Conservation (phyloP, 164 flowering plant species). For the Piper betle region DNA sequence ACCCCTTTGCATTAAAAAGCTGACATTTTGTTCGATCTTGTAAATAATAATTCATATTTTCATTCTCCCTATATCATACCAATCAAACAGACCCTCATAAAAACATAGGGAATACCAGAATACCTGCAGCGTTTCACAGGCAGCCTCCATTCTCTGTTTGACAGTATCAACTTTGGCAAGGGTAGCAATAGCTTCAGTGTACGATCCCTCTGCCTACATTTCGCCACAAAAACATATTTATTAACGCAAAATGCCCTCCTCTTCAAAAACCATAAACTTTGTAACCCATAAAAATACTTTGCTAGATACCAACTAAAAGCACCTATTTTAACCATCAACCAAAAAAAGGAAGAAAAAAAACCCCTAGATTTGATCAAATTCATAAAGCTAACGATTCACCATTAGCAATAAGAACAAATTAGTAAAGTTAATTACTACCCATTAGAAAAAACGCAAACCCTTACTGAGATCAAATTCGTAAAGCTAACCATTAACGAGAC, state of each 20-base stretch:
- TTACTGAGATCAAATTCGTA: no score
- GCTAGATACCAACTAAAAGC: neutral
- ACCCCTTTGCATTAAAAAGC: neutral
- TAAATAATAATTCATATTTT: neutral
- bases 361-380: neutral
- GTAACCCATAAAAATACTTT: neutral
- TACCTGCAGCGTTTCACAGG: conserved; percentile 92
- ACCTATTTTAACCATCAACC: neutral
- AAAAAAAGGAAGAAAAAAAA: neutral
- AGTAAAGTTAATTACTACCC: neutral
- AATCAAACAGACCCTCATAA: no score
- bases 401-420: neutral
- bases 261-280: neutral
- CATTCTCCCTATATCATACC: no score
- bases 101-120: conserved; percentile 5
- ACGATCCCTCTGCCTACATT: conserved; percentile 88
- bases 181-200: conserved; percentile 88
- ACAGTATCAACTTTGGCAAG: conserved; percentile 90
- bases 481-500: no score
- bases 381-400: neutral
- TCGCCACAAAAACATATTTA: neutral
- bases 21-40: no score
- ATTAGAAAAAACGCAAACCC: no score
- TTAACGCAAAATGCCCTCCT: neutral
- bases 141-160: conserved; percentile 96